Base-by-base conservation (phyloP, 148 eudicot genomes). In the Heliamphora exappendiculata region DNA sequence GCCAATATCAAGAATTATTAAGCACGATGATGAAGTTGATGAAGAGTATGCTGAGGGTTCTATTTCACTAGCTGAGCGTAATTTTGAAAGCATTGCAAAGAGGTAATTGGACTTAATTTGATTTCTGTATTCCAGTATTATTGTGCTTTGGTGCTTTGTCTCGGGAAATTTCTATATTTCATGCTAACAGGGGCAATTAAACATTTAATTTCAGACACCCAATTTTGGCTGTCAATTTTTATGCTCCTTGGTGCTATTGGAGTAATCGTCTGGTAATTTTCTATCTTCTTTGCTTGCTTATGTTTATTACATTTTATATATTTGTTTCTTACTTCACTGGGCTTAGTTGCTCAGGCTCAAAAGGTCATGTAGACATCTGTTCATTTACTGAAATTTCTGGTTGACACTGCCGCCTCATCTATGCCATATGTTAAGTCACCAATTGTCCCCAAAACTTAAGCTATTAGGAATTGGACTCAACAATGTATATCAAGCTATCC, bases 211-310 rank as follows among this genome's bases (percentile, higher is more conserved):
- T 66, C 90, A 94, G 98, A 79, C 83, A 92, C 42, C 88, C 84
- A 36, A 89, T 93, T 76, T 73, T 93, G 88, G 88, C 88, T 26
- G 93, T 93, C 77, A 91, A 93, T 81, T 93, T 93, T 78, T 91
- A 55, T 86, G 93, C 98, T 79, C 96, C 98, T 66, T 93, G 98
- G 98, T 93, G 98, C 81, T 78, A 70, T 67, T 93, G 97, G 96
- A 91, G 98, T 84, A 90, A 88, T 55, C 87, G 89, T 65, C 84
- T 95, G 94, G 98, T 95, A 63, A 72, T 42, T 58, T 29, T 81
- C 34, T 64, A 67, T 58, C 63, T 36, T 26, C 17, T 39, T 60
- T 60, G 66, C 36, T 29, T 37, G 33, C 10, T 0, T 69, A 14
- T n/a, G 19, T 67, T 65, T 31, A 12, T 17, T 45, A 50, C 6